Evolutionary conservation across 2,329 filamentous ascomycete species (phyloP), one percentile per base, ranked within the genome.

Genomic region (Claviceps pusilla): DNA sequence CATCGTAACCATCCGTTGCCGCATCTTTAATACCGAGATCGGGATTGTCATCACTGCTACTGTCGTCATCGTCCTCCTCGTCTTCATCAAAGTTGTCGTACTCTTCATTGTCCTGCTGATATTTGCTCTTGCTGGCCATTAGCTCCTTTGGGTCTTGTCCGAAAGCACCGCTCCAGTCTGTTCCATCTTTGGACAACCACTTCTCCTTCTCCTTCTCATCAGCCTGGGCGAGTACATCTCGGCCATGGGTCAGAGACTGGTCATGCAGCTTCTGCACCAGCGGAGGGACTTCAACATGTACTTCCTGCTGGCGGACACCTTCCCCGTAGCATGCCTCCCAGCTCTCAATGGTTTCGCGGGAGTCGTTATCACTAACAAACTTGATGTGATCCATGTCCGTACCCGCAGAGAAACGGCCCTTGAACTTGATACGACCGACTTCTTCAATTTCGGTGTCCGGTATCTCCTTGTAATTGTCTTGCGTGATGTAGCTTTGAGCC

Each of bases 271-370:
- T 77, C 66, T 86, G 80, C 0, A 91, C 77, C 11, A 79, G 71
- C 0, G 83, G 79, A 0, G 89, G 87, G 0, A 95, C 74, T 62
- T 94, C 85, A 29, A 82, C 77, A 10, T 78, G 72, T 0, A 96
- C 88, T 33, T 81, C 77, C 54, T 83, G 78, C 14, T 76, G 70
- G 2, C 93, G 82, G 0, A 95, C 87, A 12, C 91, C 91, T 67
- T 97, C 90, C 0, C 89, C 82, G 45, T 86, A 80, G 66, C 91
- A 96, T 0, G 89, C 87, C 68, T 96, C 89, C 89, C 90, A 97
- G 0, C 86, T 87, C 71, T 97, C 91, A 59, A 88, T 95, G 0
- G 90, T 96, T 73, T 97, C 93, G 37, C 91, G 84, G 1, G 86
- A 84, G 65, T 95, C 83, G 63, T 95, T 95, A 67, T 94, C 87